Base-by-base conservation (phyloP, 352 stramenopile genomes). In the Globisporangium paroecandrum region DNA sequence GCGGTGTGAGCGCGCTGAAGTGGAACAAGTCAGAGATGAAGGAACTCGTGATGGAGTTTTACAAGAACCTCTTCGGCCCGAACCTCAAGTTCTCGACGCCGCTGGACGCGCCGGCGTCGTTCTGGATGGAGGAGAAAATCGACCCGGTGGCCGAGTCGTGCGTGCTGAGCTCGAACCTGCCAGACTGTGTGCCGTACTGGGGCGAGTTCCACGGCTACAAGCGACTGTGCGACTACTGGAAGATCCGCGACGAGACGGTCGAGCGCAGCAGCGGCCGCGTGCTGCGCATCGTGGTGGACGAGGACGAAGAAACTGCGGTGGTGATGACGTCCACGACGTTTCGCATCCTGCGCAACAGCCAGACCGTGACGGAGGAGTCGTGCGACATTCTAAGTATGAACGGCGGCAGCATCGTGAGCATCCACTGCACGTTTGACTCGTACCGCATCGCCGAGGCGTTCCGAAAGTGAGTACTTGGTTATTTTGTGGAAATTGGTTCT, bases 361-460 rank as follows among this genome's bases (percentile, higher is more conserved):
- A 95, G 64, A 86, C 86, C 24, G 83, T 95, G 58, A 93, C 86
- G 29, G 88, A 95, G 64, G 88, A 95, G 68, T 91, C 84, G 65
- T 95, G 88, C 66, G 88, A 95, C 64, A 92, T 95, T 36, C 65
- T 95, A 46, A 93, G 83, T 63, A 77, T 95, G 59, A 91, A 73
- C 57, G 77, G 77, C 57, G 85, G 86, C 58, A 75, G 72, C 55
- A 91, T 95, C 69, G 78, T 89, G 53, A 94, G 83, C 66, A 93
- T 95, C 58, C 88, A 95, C 74, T 93, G 84, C 76, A 95, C 87
- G 53, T 95, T 94, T 61, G 88, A 95, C 77, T 95, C 88, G 74
- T 85, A 83, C 71, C 83, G 85, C 69, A 87, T 95, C 60, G 85
- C 88, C 20, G 78, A 91, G 65, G 83, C 88, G 54, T 95, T 95